phyloP scores from a whole-genome alignment of 2,329 filamentous ascomycete genomes.

The Aureobasidium sp. region DNA sequence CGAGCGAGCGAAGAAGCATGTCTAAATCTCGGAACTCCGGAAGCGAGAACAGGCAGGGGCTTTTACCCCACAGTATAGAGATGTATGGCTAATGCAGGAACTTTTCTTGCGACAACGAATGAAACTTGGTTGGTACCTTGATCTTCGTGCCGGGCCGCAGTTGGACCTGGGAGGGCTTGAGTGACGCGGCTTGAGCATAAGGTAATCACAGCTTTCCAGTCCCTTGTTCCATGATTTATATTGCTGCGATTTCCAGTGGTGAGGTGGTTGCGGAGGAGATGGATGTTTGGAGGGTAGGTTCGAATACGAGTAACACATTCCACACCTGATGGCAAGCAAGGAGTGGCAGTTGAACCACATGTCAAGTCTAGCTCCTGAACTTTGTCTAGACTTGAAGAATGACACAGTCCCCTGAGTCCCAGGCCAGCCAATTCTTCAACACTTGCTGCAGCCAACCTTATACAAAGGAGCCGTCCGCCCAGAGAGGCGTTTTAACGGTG shows the following conservation, averaged over 20 bases:
- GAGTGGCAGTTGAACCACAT: conserved; percentile 2
- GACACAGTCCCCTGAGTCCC: conserved; percentile 1
- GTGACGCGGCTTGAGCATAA: conserved; percentile 5
- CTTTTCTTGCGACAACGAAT: conserved; percentile 10
- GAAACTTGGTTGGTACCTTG: conserved; percentile 12
- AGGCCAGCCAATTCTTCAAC: background rate
- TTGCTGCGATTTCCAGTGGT: background rate
- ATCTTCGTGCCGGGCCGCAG: conserved; percentile 11
- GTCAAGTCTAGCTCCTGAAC: conserved; percentile 8
- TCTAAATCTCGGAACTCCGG: background rate
- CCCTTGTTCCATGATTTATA: conserved; percentile 12
- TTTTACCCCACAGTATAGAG: conserved; percentile 9
- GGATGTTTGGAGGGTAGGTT: background rate
- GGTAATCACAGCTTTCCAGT: conserved; percentile 1
- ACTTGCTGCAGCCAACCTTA: background rate
- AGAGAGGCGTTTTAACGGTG: conserved; percentile 7
- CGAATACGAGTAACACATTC: background rate
- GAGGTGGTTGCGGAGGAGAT: conserved; percentile 9
- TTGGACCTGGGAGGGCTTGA: background rate
- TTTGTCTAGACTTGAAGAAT: conserved; percentile 9
- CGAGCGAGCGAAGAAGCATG: background rate
- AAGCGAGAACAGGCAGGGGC: conserved; percentile 9
- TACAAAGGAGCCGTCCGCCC: conserved; percentile 9
- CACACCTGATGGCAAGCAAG: background rate
- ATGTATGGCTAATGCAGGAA: conserved; percentile 11